Percentiles rank a stretch among this genome's conserved stretches.
These are phyloP conservation scores for Crotalaria pallida DNA, from an alignment of 306 rosid species.

Conservation along the genomic window DNA sequence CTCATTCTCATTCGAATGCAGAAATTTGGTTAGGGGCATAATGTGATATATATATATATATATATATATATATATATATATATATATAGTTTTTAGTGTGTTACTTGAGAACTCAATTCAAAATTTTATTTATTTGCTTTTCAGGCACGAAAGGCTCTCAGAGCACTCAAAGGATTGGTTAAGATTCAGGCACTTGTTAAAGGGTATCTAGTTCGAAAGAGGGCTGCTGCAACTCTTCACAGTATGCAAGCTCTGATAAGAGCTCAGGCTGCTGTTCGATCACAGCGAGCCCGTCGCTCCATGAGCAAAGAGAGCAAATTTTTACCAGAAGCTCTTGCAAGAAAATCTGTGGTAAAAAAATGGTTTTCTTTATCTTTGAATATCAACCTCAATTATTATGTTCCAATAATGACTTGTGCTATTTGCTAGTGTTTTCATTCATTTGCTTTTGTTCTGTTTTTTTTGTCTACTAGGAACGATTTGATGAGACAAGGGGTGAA, in stretches of 20 bases:
- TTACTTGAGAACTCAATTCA: not conserved
- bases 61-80: too few relatives aligned
- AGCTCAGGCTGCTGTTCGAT: slow-evolving; percentile 70
- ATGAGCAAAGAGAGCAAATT: slow-evolving; percentile 54
- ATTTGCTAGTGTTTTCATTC: not conserved
- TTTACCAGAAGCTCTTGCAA: slow-evolving; percentile 42
- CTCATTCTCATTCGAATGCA: not conserved
- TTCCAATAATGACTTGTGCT: not conserved
- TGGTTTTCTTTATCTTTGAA: not conserved
- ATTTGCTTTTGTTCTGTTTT: too few relatives aligned
- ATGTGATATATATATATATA: not conserved
- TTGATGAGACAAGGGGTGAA: slow-evolving; percentile 72
- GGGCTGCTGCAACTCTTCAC: slow-evolving; percentile 84
- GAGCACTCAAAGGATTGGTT: slow-evolving; percentile 84
- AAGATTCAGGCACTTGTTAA: slow-evolving; percentile 90
- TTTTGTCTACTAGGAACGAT: slow-evolving; percentile 48
- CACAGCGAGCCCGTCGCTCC: slow-evolving; percentile 83
- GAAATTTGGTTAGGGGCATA: not conserved
- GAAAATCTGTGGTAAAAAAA: slow-evolving; percentile 54
- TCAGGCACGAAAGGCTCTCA: slow-evolving; percentile 86
- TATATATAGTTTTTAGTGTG: not conserved
- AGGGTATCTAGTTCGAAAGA: slow-evolving; percentile 81
- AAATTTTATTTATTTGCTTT: not conserved
- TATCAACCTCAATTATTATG: not conserved
- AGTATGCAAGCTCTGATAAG: slow-evolving; percentile 92